phyloP scores from a whole-genome alignment of 2,329 filamentous ascomycete species.

The Cladophialophora exuberans region DNA sequence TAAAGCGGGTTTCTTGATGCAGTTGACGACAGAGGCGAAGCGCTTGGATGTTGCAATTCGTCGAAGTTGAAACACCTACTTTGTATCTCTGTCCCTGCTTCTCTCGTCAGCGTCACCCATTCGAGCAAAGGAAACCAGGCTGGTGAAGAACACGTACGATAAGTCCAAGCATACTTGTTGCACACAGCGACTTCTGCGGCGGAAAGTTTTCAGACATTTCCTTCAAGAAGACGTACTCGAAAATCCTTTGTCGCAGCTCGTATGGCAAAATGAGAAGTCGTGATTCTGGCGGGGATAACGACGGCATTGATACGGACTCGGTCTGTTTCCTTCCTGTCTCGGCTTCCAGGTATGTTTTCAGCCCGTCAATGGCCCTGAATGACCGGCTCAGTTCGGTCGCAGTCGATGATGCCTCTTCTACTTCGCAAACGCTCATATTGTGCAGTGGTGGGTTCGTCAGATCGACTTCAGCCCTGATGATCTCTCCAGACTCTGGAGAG shows the following conservation, averaged over 20 bases:
- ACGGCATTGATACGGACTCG: not conserved
- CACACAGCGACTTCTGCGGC: not conserved
- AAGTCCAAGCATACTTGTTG: not conserved
- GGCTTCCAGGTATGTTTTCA: too few relatives aligned
- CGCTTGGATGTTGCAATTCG: not conserved
- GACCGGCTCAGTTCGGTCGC: too few relatives aligned
- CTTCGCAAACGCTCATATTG: too few relatives aligned
- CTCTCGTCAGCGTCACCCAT: not conserved
- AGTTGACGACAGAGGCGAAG: constrained; percentile 14
- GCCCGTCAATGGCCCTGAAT: too few relatives aligned
- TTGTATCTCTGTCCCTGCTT: constrained; percentile 2
- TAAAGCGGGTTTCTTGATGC: constrained; percentile 9
- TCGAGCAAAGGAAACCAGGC: not conserved
- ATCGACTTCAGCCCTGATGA: too few relatives aligned
- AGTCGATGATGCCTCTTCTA: too few relatives aligned
- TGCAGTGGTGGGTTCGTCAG: too few relatives aligned
- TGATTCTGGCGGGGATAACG: too few relatives aligned
- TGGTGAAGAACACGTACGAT: not conserved
- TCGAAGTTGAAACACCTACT: not conserved
- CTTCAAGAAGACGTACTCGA: constrained; percentile 7
- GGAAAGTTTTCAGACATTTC: not conserved
- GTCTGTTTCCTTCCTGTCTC: not conserved
- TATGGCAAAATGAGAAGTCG: constrained; percentile 11
- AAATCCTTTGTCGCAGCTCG: constrained; percentile 14
- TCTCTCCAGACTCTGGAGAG: too few relatives aligned